Conservation (phyloP, 2,329 filamentous ascomycete genomes). For the Bipolaris cookei region DNA sequence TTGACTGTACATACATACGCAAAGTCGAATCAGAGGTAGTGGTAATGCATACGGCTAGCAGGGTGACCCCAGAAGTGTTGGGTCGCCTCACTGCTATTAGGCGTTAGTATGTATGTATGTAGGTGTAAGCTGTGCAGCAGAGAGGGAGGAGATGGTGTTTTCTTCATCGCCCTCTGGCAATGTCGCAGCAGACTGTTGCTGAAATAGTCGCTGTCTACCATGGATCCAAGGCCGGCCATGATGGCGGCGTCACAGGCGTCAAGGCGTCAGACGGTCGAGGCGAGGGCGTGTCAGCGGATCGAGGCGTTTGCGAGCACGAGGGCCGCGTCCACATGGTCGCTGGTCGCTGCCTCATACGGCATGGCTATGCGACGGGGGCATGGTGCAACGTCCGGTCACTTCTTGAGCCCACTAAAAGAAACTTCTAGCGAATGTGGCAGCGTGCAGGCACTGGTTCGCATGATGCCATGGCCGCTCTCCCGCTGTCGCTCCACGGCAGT, state of each 20-base stretch:
- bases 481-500: slow-evolving; percentile 5
- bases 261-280: slow-evolving; percentile 7
- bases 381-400: slow-evolving; percentile 23
- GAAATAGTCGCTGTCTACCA: neutral
- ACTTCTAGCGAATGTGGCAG: slow-evolving; percentile 12
- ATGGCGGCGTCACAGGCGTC: slow-evolving; percentile 14
- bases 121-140: neutral
- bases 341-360: slow-evolving; percentile 11
- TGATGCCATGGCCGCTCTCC: slow-evolving; percentile 15
- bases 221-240: neutral
- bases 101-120: neutral
- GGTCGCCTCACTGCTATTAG: slow-evolving; percentile 8
- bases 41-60: neutral
- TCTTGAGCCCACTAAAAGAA: slow-evolving; percentile 12
- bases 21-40: neutral
- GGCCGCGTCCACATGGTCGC: slow-evolving; percentile 19
- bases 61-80: slow-evolving; percentile 4
- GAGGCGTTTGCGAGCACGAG: slow-evolving; percentile 25
- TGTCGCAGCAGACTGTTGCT: neutral
- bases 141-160: neutral
- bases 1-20: neutral
- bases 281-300: slow-evolving; percentile 9
- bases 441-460: slow-evolving; percentile 25
- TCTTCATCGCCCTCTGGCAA: neutral
- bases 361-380: slow-evolving; percentile 20